Base-by-base conservation (phyloP, 192 early-diverging fungal genomes). In the Rhizoclosmatium sp. region DNA sequence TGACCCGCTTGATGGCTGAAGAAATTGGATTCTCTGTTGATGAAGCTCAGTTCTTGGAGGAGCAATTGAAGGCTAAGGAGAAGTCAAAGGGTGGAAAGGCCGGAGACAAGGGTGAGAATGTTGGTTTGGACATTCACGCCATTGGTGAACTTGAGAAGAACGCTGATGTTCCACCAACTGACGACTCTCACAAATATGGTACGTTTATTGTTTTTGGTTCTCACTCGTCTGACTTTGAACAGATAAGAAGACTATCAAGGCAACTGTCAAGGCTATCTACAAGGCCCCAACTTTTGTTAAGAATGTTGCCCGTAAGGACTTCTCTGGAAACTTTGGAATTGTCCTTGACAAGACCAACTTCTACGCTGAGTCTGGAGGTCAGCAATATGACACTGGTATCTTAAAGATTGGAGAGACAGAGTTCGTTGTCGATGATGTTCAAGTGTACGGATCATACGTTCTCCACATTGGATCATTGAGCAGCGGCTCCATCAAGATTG, bases 1-100 rank as follows among this genome's bases (percentile, higher is more conserved):
- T 99, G 62, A 99, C 98, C 10, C 93, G 94, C 60, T 82, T 99
- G 65, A 98, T 99, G 96, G 96, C 98, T n/a, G 95, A 99, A 85
- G 98, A 99, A 82, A 92, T 91, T 81, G 94, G 93, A 9, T 84
- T 98, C 62, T 71, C 71, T 16, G 92, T 99, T 4, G 92, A 99
- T 80, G 95, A 97, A 82, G 85, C 83, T 47, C 93, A 90, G 81
- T 98, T 98, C 73, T 84, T 92, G 78, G 82, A 77, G 12, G 94
- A 92, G 76, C 94, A 94, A 83, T 85, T 91, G 78, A 88, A 86
- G 61, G 93, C 96, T 44, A 95, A 93, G 81, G 92, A 92, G 71
- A 71, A 89, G 59, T 95, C 93, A 47, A 89, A 88, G 81, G 85
- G 82, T 59, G 82, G 82, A 65, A 85, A 66, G 86, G 87, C 76